Base-by-base conservation (phyloP, 1,284 basidiomycete species). In the Rhodotorula glutinis region DNA sequence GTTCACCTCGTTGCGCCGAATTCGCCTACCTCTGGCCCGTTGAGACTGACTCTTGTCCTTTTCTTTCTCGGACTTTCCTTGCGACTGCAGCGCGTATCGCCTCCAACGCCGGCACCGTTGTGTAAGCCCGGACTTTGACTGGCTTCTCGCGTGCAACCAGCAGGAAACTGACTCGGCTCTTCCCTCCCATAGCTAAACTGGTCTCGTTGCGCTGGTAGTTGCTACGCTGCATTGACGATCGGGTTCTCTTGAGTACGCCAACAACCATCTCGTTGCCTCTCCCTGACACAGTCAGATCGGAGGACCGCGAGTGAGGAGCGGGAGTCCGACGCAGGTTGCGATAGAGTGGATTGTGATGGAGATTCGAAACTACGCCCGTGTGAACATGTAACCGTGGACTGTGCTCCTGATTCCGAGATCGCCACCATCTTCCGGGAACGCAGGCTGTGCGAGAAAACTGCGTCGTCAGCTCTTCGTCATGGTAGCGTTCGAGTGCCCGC, bases 51-150 rank as follows among this genome's bases (percentile, higher is more conserved):
- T 19, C 38, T 19, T n/a, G n/a, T 27, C 29, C 25, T 14, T 27
- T n/a, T 41, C 25, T 21, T 19, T 2, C 13, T 38, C n/a, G 10
- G 17, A n/a, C 3, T n/a, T 16, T 17, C 21, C 4, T 16, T 41
- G 2, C 9, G 3, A 30, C 10, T 21, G 21, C 44, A 53, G 49
- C 44, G 51, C 53, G 49, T 57, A 68, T 63, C 57, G 79, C 79
- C 69, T 92, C 93, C 75, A 98, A 98, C 83, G 93, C 94, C 73
- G 93, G 94, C 79, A 98, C 94, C 73, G 95, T 98, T 80, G 95
- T 98, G 75, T 85, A 84, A 83, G 59, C 52, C 49, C 17, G 7
- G 47, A 25, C 17, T 23, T 11, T n/a, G n/a, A 23, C 47, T 38
- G 11, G 33, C 33, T 38, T 38, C n/a, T n/a, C n/a, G n/a, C n/a